Evolutionary conservation across 2,329 filamentous ascomycete genomes (phyloP).

Genomic region (Cladobotryum protrusum): DNA sequence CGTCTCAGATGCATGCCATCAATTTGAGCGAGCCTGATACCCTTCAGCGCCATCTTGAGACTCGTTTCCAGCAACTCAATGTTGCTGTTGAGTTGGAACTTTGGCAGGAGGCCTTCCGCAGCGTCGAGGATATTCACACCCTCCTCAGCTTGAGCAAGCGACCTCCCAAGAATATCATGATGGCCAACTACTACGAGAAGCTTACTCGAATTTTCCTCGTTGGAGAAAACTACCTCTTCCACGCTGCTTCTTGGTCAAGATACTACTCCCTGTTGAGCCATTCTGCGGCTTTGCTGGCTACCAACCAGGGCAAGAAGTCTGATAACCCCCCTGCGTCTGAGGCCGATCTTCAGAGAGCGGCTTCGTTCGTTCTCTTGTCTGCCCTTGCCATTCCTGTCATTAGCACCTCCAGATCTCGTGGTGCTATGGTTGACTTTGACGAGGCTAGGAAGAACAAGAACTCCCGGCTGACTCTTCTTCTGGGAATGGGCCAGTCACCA

Average conservation of each 20-base stretch:
- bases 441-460: slow-evolving; percentile 99
- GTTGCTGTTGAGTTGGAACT: slow-evolving; percentile 96
- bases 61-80: slow-evolving; percentile 96
- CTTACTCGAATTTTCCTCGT: slow-evolving; percentile 97
- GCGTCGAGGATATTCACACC: slow-evolving; percentile 97
- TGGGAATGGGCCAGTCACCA: slow-evolving; percentile 86
- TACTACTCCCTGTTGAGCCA: slow-evolving; percentile 96
- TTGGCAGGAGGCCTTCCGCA: slow-evolving; percentile 99
- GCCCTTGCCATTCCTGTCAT: slow-evolving; percentile 98
- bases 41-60: slow-evolving; percentile 93
- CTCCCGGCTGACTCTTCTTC: slow-evolving; percentile 87
- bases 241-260: slow-evolving; percentile 92
- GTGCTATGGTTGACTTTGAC: slow-evolving; percentile 92
- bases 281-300: slow-evolving; percentile 74
- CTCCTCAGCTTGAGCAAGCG: slow-evolving; percentile 96
- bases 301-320: slow-evolving; percentile 83
- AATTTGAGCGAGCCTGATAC: slow-evolving; percentile 97
- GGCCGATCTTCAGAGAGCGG: slow-evolving; percentile 85
- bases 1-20: slow-evolving; percentile 97
- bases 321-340: slow-evolving; percentile 90
- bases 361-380: slow-evolving; percentile 91
- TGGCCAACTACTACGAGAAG: slow-evolving; percentile 99
- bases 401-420: slow-evolving; percentile 92
- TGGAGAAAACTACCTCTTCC: slow-evolving; percentile 98
- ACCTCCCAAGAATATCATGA: slow-evolving; percentile 98